Conservation (phyloP, 106 monocot species). For the Amphibolis antarctica region DNA sequence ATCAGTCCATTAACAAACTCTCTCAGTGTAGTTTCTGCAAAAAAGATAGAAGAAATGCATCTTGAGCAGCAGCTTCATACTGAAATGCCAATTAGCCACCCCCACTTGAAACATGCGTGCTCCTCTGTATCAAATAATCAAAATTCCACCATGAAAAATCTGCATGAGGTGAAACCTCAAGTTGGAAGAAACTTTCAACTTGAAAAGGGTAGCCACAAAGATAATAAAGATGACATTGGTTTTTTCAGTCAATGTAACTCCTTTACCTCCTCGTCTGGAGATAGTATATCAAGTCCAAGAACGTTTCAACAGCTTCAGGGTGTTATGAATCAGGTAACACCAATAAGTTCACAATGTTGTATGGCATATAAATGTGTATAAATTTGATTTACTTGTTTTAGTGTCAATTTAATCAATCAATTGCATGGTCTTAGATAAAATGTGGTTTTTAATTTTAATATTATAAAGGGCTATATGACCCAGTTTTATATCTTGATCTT, state of each 20-base stretch:
- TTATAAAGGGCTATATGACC: neutral
- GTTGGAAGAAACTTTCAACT: neutral
- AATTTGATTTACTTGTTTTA: neutral
- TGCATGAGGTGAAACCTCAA: no score
- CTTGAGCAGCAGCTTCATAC: neutral
- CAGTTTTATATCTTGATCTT: neutral
- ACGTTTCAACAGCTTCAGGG: conserved; percentile 11
- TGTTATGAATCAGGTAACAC: conserved; percentile 9
- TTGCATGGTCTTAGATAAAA: no score
- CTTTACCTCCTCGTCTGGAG: neutral
- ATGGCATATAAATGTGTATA: no score
- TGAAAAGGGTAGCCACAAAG: neutral
- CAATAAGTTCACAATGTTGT: neutral
- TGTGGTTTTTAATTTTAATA: no score
- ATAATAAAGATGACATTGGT: neutral
- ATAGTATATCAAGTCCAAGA: neutral
- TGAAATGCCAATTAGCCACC: neutral
- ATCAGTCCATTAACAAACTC: neutral
- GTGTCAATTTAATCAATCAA: neutral
- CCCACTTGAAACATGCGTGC: neutral
- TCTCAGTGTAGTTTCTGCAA: neutral
- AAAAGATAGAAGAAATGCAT: conserved; percentile 3
- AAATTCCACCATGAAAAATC: neutral
- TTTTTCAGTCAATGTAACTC: neutral
- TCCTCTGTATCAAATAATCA: neutral